Evolutionary conservation across 1,139 yeast genomes (phyloP).

Genomic region (Debaryomycetaceae sp.): DNA sequence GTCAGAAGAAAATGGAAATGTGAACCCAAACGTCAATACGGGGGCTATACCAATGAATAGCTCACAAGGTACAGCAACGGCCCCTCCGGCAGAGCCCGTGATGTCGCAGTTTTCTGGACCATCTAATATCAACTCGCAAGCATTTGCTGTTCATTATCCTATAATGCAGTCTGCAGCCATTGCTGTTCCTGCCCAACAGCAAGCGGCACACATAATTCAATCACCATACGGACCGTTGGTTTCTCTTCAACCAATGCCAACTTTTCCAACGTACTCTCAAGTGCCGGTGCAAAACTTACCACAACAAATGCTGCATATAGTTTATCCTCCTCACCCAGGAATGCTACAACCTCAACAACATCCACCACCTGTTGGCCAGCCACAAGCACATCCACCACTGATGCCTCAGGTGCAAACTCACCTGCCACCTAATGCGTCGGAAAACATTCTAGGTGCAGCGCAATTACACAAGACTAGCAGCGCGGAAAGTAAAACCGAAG

Average conservation of each 20-base stretch:
- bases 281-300: slow-evolving; percentile 7
- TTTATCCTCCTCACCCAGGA: slow-evolving; percentile 5
- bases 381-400: slow-evolving; percentile 3
- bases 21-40: neutral
- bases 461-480: neutral
- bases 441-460: neutral
- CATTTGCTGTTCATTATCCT: slow-evolving; percentile 15
- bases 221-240: slow-evolving; percentile 38
- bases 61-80: neutral
- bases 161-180: slow-evolving; percentile 10
- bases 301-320: slow-evolving; percentile 7
- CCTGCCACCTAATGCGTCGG: slow-evolving; percentile 3
- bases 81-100: neutral
- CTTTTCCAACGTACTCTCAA: slow-evolving; percentile 7
- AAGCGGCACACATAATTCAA: slow-evolving; percentile 18
- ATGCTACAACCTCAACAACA: neutral
- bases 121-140: neutral
- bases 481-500: slow-evolving; percentile 1
- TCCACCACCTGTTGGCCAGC: slow-evolving; percentile 3
- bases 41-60: neutral
- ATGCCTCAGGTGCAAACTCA: slow-evolving; percentile 1
- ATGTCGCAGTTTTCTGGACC: neutral
- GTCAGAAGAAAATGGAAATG: neutral
- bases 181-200: slow-evolving; percentile 12
- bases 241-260: slow-evolving; percentile 25